Conservation (phyloP, 768 basidiomycete genomes). For the Tricholoma hemisulphureum region DNA sequence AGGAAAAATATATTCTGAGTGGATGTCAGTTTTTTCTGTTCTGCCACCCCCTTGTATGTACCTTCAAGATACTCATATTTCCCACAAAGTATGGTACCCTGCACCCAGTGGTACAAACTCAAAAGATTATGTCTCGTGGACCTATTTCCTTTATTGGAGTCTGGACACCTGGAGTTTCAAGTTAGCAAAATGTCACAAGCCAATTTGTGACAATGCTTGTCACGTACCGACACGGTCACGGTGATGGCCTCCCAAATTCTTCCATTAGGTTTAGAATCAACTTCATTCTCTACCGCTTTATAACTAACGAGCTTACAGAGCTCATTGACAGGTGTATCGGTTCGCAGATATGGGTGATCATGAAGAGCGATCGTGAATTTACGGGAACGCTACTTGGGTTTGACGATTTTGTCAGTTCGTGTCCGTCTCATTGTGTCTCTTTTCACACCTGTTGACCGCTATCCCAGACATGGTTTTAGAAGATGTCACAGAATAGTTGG, state of each 20-base stretch:
- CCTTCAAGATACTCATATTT: too few relatives aligned
- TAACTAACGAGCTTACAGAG: slow-evolving; percentile 46
- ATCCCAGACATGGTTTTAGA: slow-evolving; percentile 85
- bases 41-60: too few relatives aligned
- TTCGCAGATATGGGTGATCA: slow-evolving; percentile 95
- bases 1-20: too few relatives aligned
- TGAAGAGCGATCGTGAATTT: slow-evolving; percentile 97
- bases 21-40: too few relatives aligned
- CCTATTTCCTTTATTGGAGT: too few relatives aligned
- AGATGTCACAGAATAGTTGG: slow-evolving; percentile 95
- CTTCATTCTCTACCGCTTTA: neutral
- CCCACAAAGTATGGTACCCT: too few relatives aligned
- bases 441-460: neutral
- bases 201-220: neutral
- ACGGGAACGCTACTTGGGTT: slow-evolving; percentile 93
- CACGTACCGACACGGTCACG: neutral
- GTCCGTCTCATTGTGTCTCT: neutral
- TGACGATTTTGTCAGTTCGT: slow-evolving; percentile 99
- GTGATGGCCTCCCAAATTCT: slow-evolving; percentile 93
- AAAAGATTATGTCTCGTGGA: too few relatives aligned
- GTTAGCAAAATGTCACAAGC: too few relatives aligned
- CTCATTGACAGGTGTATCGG: slow-evolving; percentile 98
- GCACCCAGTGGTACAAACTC: too few relatives aligned
- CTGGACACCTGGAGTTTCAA: too few relatives aligned
- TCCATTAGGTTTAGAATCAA: slow-evolving; percentile 64